Base-by-base conservation (phyloP, 176 grass and related monocot genomes). In the Guadua angustifolia region DNA sequence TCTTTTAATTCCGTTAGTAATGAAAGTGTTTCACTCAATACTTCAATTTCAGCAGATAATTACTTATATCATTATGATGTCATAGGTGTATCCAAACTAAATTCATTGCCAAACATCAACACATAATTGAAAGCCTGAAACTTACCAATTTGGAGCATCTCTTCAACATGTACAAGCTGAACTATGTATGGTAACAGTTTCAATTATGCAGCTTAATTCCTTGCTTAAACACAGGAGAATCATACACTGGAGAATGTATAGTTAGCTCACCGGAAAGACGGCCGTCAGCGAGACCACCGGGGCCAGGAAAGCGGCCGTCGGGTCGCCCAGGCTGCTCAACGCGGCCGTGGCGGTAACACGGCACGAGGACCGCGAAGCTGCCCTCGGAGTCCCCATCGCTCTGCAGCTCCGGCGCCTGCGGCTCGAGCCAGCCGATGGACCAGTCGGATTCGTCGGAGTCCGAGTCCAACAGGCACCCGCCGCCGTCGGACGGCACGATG, bases 381-480 rank as follows among this genome's bases (percentile, higher is more conserved):
- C 89, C 83, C 61, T 92, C 90, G 0, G 93, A 86, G 17, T 92
- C 90, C 16, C 33, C 73, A 3, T 91, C 93, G 57, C 80, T 87
- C 66, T 85, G 86, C n/a, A 95, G 79, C n/a, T 88, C 93, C 2
- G 88, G 74, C 10, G 90, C 79, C 50, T 91, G 93, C 42, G 93
- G 90, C 67, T 97, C 91, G 4, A 89, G 85, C 93, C 93, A 93
- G 3, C 93, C 90, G 45, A 93, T 95, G 42, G 93, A 95, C 93
- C 93, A 93, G 66, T 95, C 93, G 1, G 90, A 95, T 56, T 83
- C 73, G 66, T 95, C 93, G 0, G 90, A 95, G 69, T 87, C 91
- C 0, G 91, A 87, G 25, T 92, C 90, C 5, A 83, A 95, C 51
- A 79, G 40, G 80, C 71, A 88, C 40, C 50, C 85, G 29, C 88